Evolutionary conservation across 306 rosid species (phyloP), one percentile per base, ranked within the genome.

Genomic region (Senna tora): DNA sequence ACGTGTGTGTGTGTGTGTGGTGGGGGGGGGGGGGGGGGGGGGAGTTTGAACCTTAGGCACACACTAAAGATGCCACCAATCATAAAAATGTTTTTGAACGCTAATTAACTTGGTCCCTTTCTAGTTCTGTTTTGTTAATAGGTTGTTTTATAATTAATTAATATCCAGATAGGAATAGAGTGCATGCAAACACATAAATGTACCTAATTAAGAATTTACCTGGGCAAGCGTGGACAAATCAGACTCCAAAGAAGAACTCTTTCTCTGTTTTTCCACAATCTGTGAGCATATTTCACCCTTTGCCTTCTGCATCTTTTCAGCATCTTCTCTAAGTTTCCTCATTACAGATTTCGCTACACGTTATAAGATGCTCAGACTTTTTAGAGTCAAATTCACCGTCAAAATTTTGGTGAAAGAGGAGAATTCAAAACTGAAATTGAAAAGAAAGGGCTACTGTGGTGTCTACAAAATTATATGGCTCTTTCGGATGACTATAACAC

Each of bases 211-310:
- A 28, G 22, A 58, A 57, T 43, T 39, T 65, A 92, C 98, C 98
- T 91, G 94, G 1, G 76, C 52, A 78, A 94, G 89, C n/a, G 88
- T 82, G 76, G 82, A 81, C 4, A 69, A 75, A 76, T 94, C 88
- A 71, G 74, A 71, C 75, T 89, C 97, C 83, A 87, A 61, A 21
- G 89, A 73, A 65, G 83, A 75, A 55, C 69, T 74, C 76, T 67
- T 86, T 58, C 81, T 84, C 80, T 83, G 96, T 45, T 78, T 87
- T 75, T 83, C 94, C 79, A 94, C 71, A 56, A 89, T 87, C 83
- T 79, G 81, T 4, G 81, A 87, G 90, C 98, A 89, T 58, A 87
- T 67, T 71, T 89, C 89, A n/a, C 88, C 92, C 80, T 86, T 89
- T 0, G 76, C 78, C 49, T 54, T 76, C 73, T 41, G 45, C 88